Evolutionary conservation across 371 early-diverging fungal species (phyloP), one percentile per base, ranked within the genome.

Genomic region (Blakeslea trispora): DNA sequence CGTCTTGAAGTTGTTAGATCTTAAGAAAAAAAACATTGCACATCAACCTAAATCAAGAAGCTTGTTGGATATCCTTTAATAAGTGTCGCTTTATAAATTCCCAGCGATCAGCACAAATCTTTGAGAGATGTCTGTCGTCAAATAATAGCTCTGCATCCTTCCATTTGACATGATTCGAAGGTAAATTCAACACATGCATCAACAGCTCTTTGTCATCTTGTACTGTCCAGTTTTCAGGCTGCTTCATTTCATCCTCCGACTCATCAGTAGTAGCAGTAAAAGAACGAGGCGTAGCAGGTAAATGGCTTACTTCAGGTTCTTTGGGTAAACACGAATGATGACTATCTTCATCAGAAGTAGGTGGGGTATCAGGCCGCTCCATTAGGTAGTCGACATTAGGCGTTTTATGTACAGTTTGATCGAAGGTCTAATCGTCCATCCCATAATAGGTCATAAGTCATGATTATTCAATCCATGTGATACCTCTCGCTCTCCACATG

Each of bases 81-180:
- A 65, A 44, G 31, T 59, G 56, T 28, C 43, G 53, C 24, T 59
- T 59, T 40, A 65, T 18, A 41, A 22, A 56, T 17, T 59, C 48
- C 65, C 65, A 65, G 5, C 65, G 51, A 19, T 65, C 55, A n/a
- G 41, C 19, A 41, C 65, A 65, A 51, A 56, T 55, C 28, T 51
- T 60, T 5, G 60, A 57, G 23, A 55, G 43, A 42, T 65, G 65
- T 52, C 60, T 59, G 21, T 50, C 57, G 14, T 48, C 45, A 44
- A 65, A 65, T 18, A 42, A 50, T 17, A 32, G 19, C 35, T 65
- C 60, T 10, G 56, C 15, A 13, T 53, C 53, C 22, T 65, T 56
- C 65, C 65, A 65, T 76, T 85, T 42, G 81, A 59, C n/a, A 42
- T 59, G 39, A 17, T 52, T 59, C 7, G 40, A 14, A 23, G 53